phyloP scores from a whole-genome alignment of 2,329 filamentous ascomycete species.

The Aureobasidium sp. region DNA sequence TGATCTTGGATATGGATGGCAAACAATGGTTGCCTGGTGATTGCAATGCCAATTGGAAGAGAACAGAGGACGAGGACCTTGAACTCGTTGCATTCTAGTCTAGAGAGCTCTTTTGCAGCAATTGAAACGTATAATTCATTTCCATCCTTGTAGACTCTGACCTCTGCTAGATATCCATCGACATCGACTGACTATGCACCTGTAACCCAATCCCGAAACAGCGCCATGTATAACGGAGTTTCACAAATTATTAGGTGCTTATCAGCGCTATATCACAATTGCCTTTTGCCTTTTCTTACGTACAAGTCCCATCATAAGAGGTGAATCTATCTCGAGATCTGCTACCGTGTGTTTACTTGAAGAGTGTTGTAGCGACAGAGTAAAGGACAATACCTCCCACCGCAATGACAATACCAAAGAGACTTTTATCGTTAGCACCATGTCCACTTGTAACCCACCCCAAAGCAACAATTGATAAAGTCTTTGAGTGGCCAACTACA shows the following conservation, averaged over 20 bases:
- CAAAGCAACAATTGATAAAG: constrained; percentile 26
- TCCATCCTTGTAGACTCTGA: neutral
- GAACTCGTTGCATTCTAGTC: neutral
- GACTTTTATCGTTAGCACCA: constrained; percentile 23
- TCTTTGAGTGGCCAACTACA: constrained; percentile 31
- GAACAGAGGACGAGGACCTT: neutral
- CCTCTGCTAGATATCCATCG: neutral
- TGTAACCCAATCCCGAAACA: neutral
- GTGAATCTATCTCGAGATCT: neutral
- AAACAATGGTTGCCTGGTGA: neutral
- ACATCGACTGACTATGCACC: neutral
- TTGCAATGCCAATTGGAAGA: neutral
- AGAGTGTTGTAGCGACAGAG: neutral
- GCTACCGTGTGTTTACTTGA: neutral
- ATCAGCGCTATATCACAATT: neutral
- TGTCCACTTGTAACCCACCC: constrained; percentile 25
- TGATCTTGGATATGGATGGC: neutral
- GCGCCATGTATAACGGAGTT: neutral
- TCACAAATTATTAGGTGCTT: neutral
- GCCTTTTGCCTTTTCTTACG: neutral
- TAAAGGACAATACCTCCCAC: constrained; percentile 29
- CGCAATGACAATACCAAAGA: constrained; percentile 26
- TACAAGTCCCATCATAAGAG: neutral
- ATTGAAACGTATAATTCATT: neutral
- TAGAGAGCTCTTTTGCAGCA: neutral